These are phyloP conservation scores for Xylariaceae sp. DNA, from an alignment of 2,329 filamentous ascomycete genomes.

Conservation along the genomic window DNA sequence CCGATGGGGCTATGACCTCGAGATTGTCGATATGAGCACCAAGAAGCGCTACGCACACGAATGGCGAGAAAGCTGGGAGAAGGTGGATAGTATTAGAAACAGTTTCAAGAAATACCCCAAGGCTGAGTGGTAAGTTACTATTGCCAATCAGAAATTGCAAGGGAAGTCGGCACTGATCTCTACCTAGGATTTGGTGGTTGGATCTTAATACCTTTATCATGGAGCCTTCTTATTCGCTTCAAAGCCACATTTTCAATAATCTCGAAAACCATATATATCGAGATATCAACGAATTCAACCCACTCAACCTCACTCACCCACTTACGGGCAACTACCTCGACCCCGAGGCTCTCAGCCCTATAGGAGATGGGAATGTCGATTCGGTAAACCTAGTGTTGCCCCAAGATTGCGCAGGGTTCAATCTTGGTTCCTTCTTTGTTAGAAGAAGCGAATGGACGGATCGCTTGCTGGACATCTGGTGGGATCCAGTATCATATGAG, in stretches of 20 bases:
- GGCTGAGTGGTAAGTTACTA: conserved; percentile 81
- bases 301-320: conserved; percentile 90
- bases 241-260: conserved; percentile 86
- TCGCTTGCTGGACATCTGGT: conserved; percentile 92
- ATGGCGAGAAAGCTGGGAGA: conserved; percentile 99
- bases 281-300: conserved; percentile 96
- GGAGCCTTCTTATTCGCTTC: conserved; percentile 90
- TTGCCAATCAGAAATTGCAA: not conserved
- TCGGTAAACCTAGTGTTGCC: conserved; percentile 89
- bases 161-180: conserved; percentile 11
- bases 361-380: conserved; percentile 76
- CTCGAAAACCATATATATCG: conserved; percentile 80
- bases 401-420: conserved; percentile 96
- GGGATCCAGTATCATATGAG: conserved; percentile 97
- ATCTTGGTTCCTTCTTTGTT: conserved; percentile 93
- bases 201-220: conserved; percentile 98
- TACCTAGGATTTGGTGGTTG: conserved; percentile 95
- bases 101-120: conserved; percentile 92
- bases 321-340: conserved; percentile 78
- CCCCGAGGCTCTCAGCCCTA: conserved; percentile 69
- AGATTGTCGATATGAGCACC: conserved; percentile 97
- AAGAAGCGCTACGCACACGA: conserved; percentile 99
- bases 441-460: conserved; percentile 88
- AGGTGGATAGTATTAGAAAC: conserved; percentile 90
- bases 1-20: conserved; percentile 92